Conservation (phyloP, 805 yeast genomes). For the Teunomyces tritomae region DNA sequence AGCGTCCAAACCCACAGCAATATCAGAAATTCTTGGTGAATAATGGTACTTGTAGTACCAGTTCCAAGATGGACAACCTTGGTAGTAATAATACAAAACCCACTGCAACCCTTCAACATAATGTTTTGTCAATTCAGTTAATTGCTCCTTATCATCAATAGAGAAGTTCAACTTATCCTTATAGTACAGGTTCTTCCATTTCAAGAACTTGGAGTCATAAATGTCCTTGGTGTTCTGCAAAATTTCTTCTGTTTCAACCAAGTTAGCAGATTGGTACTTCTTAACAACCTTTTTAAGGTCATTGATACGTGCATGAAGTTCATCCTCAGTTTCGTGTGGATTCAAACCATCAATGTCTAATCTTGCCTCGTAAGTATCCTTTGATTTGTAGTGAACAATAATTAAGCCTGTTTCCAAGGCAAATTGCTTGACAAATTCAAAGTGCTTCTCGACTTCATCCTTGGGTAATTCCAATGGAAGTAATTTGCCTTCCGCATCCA, state of each 20-base stretch:
- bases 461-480: conserved; percentile 40
- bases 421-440: conserved; percentile 60
- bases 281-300: conserved; percentile 56
- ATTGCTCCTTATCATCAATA: conserved; percentile 54
- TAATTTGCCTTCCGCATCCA: conserved; percentile 28
- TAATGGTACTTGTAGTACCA: conserved; percentile 92
- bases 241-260: conserved; percentile 58
- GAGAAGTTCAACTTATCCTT: conserved; percentile 73
- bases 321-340: conserved; percentile 66
- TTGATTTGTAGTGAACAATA: conserved; percentile 59
- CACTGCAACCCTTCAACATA: conserved; percentile 95
- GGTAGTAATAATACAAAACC: conserved; percentile 89
- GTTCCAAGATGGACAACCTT: conserved; percentile 92
- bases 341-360: conserved; percentile 74
- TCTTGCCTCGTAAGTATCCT: conserved; percentile 55
- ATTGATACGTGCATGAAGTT: conserved; percentile 50
- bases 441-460: conserved; percentile 45
- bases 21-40: conserved; percentile 91
- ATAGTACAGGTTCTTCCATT: conserved; percentile 88
- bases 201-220: conserved; percentile 69
- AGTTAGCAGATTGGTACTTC: conserved; percentile 61
- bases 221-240: conserved; percentile 51
- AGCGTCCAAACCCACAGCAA: conserved; percentile 66
- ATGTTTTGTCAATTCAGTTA: conserved; percentile 67
- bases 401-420: conserved; percentile 67